phyloP scores from a whole-genome alignment of 73 alveolate species.

The Symbiodinium natans region DNA sequence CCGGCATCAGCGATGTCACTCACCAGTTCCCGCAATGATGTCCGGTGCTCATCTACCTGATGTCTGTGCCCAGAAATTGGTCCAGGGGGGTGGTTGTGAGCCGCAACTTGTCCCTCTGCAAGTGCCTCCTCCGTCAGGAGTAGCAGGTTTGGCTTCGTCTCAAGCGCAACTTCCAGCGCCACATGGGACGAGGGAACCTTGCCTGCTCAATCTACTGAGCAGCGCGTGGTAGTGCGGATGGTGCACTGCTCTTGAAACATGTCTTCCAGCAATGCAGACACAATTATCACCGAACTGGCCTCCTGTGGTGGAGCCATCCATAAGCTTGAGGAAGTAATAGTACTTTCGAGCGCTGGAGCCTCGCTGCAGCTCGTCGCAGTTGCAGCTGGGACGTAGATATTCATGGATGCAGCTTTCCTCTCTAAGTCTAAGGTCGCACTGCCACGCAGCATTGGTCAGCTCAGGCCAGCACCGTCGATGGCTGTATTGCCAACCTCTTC shows the following conservation, averaged over 20 bases:
- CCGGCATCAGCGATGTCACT: conserved; percentile 67
- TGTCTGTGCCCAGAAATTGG: neutral
- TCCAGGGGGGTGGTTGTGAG: neutral
- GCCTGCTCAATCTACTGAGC: neutral
- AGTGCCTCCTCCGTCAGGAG: conserved; percentile 95
- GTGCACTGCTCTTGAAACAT: too few species aligned
- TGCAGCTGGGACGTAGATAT: neutral
- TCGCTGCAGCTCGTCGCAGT: conserved; percentile 96
- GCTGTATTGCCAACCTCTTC: conserved; percentile 79
- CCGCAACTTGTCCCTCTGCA: too few species aligned
- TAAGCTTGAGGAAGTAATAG: conserved; percentile 97
- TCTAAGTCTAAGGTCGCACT: too few species aligned
- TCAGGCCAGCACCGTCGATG: conserved; percentile 42
- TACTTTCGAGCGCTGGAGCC: conserved; percentile 98
- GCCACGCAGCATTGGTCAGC: neutral
- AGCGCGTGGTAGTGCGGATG: neutral
- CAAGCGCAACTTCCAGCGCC: conserved; percentile 97
- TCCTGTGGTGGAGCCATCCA: conserved; percentile 98
- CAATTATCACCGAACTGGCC: neutral
- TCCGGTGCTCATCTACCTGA: conserved; percentile 87
- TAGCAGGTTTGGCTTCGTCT: conserved; percentile 97
- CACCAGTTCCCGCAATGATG: conserved; percentile 35
- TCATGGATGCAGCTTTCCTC: neutral
- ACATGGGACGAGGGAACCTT: conserved; percentile 95
- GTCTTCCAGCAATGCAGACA: too few species aligned